Evolutionary conservation across 139 green algal species (phyloP), one percentile per base, ranked within the genome.

Genomic region (Nannochloris sp.): DNA sequence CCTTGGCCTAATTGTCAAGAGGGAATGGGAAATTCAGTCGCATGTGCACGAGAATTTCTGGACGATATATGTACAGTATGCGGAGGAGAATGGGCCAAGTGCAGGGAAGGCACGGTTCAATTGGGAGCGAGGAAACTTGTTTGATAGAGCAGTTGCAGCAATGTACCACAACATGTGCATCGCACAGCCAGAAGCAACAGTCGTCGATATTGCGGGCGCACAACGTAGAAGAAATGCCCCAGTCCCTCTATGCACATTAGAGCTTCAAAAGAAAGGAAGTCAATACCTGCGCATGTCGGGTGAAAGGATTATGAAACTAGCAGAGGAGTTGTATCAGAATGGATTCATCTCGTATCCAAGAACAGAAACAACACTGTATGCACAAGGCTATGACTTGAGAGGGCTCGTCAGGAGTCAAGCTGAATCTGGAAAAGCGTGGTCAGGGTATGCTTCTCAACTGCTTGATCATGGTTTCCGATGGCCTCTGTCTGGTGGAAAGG

Each of bases 271-370:
- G 78, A 66, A 77, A 1, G 89, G 79, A 29, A 95, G 82, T 3
- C 50, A 77, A 53, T 64, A 57, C 23, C 80, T 97, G 49, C 78
- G 87, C 43, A 70, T 97, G 43, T 68, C 73, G 29, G 87, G 69
- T 56, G 85, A 90, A 65, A 73, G 75, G 48, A 85, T 94, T 76
- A 96, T 97, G 91, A 83, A 88, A 73, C 61, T 95, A n/a, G 93
- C 93, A 6, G 92, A 98, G 82, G 91, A 97, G 74, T 78, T 98
- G 66, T 97, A 97, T 82, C 89, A 98, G 73, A 78, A 65, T 26
- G 93, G 93, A 28, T 97, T 83, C 81, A 86, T 99, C 30, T 89
- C 71, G 70, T 99, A 99, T 73, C 93, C 93, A 8, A 77, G 92
- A 53, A 98, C 92, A 29, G 92, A 98, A 71, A 98, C 92, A 6